These are phyloP conservation scores for Wickerhamiella musiphila DNA, from an alignment of 805 yeast species.

Conservation along the genomic window DNA sequence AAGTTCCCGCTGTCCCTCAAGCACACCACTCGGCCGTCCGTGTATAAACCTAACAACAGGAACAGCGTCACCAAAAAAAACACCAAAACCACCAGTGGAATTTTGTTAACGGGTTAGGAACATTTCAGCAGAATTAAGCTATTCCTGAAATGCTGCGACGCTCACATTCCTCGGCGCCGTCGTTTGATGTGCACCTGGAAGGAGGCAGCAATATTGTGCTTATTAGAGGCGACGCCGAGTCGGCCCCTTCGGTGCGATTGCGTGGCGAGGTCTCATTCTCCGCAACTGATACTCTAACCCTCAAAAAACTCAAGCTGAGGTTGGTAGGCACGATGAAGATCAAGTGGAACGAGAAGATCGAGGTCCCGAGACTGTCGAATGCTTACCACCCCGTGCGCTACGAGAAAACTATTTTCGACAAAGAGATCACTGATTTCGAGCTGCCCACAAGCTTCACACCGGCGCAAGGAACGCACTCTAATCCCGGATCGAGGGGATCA, in stretches of 20 bases:
- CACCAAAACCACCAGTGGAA: too few relatives aligned
- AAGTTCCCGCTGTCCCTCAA: too few relatives aligned
- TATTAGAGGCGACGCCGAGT: conserved; percentile 58
- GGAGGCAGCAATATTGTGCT: conserved; percentile 39
- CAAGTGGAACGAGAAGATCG: conserved; percentile 41
- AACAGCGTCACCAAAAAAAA: too few relatives aligned
- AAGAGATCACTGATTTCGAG: conserved; percentile 30
- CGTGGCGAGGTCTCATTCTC: conserved; percentile 66
- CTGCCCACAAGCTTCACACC: conserved; percentile 7
- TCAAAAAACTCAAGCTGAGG: conserved; percentile 46
- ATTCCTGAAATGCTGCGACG: conserved; percentile 3
- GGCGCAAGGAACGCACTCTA: conserved; percentile 4
- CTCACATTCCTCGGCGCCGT: conserved; percentile 2
- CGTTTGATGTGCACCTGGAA: conserved; percentile 11
- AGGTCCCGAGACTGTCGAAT: conserved; percentile 21
- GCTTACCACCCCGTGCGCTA: conserved; percentile 20
- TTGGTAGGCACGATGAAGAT: conserved; percentile 51
- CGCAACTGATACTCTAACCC: conserved; percentile 53
- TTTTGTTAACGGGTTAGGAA: too few relatives aligned
- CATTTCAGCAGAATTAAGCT: neutral
- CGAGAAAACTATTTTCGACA: conserved; percentile 54
- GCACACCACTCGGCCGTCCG: too few relatives aligned
- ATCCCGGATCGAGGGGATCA: conserved; percentile 10
- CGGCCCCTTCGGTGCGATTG: conserved; percentile 59
- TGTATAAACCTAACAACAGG: too few relatives aligned